Evolutionary conservation across 352 stramenopile genomes (phyloP), one percentile per base, ranked within the genome.

Genomic region (Phytopythium litorale): DNA sequence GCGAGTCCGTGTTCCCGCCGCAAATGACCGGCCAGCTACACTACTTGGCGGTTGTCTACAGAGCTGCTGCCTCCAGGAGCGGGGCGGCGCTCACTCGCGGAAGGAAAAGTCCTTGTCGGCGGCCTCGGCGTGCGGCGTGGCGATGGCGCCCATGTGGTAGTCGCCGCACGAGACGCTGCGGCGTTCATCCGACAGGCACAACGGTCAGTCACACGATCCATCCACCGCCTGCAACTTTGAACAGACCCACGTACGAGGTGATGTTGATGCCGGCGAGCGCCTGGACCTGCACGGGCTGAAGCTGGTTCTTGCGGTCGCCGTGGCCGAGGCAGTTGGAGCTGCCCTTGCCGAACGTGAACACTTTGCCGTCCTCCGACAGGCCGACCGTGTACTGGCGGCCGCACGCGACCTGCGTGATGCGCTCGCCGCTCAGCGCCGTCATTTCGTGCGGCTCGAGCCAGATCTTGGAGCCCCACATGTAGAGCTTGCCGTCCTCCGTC

Each of bases 391-490:
- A 97, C 70, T 75, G 71, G 35, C 84, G 83, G 38, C 92, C 92
- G 56, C 88, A 97, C 40, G 75, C 79, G n/a, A 96, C 85, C 55
- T 92, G 72, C 33, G 89, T 76, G 43, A 96, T 73, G 35, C 78
- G 88, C 66, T 95, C 72, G 62, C 76, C 72, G 25, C 76, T 72
- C 23, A 96, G 74, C 35, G 82, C 77, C 35, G 86, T 94, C 82
- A 96, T 93, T 67, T 92, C 79, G 54, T 91, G 82, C 54, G 95
- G 96, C 79, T 98, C 92, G 32, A 98, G 84, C 78, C 92, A 96
- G 50, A 97, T 75, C 69, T 97, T 97, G 33, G 84, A 84, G 65
- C 87, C 87, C 84, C 83, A 96, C 78, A 89, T 93, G 68, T 79
- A 93, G 60, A 94, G 57, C 28, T 73, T 74, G 3, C 87, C 87